These are phyloP conservation scores for Aegilops sharonensis DNA, from an alignment of 176 grass and related monocot genomes.

Conservation along the genomic window DNA sequence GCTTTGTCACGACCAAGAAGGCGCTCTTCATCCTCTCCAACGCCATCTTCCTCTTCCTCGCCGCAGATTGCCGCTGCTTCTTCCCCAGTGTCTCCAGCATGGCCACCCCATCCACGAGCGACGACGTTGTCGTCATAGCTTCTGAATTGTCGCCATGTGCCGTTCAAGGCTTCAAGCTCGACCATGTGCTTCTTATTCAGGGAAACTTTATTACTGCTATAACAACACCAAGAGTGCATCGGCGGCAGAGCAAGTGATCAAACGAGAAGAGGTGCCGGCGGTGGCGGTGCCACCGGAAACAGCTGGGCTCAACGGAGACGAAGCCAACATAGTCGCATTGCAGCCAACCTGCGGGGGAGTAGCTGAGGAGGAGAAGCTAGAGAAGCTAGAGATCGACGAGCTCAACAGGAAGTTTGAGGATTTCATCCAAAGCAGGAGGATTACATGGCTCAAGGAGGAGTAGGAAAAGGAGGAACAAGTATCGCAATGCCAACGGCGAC, in stretches of 20 bases:
- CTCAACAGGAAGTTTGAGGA: slow-evolving; percentile 40
- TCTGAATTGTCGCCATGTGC: background rate
- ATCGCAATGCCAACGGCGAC: no score
- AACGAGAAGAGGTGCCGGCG: background rate
- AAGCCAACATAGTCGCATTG: no score
- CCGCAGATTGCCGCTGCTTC: slow-evolving; percentile 3
- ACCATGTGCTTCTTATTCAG: background rate
- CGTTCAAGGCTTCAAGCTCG: background rate
- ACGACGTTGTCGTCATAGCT: background rate
- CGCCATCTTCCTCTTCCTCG: slow-evolving; percentile 30
- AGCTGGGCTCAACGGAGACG: no score
- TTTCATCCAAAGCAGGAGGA: slow-evolving; percentile 31
- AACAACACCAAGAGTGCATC: background rate
- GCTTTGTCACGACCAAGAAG: slow-evolving; percentile 19
- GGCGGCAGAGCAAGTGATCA: background rate
- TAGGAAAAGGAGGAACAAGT: background rate
- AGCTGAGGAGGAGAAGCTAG: background rate
- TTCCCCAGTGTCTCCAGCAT: background rate
- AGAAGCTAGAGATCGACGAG: slow-evolving; percentile 26
- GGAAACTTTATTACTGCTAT: background rate
- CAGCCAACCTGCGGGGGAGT: background rate
- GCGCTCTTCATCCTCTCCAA: slow-evolving; percentile 32
- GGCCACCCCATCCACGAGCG: background rate
- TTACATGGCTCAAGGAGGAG: slow-evolving; percentile 15
- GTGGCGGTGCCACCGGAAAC: no score